Percentiles rank a stretch among this genome's conserved stretches.
Conservation (phyloP, 805 yeast species). For the Scheffersomyces coipomensis region DNA sequence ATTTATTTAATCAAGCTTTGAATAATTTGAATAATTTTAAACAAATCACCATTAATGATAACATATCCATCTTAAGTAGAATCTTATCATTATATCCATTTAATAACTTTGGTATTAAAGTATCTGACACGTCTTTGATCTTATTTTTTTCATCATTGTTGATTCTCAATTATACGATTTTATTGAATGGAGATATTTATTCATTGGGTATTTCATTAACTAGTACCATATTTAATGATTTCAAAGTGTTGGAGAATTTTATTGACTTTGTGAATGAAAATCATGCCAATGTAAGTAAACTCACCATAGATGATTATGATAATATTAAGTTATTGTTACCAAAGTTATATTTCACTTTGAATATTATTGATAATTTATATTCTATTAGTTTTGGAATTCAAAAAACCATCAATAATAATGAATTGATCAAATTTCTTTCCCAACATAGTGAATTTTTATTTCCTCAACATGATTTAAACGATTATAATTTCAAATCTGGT, state of each 20-base stretch:
- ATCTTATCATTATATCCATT: conserved; percentile 36
- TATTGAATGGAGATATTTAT: conserved; percentile 59
- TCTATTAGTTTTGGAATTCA: conserved; percentile 34
- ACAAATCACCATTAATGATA: conserved; percentile 28
- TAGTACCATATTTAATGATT: conserved; percentile 56
- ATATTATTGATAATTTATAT: conserved; percentile 35
- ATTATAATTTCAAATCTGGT: conserved; percentile 4
- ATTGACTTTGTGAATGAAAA: conserved; percentile 36
- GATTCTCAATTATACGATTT: conserved; percentile 52
- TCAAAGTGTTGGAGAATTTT: conserved; percentile 47
- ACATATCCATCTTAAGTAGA: conserved; percentile 32
- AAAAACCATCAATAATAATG: conserved; percentile 13
- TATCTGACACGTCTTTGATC: conserved; percentile 24
- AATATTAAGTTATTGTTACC: conserved; percentile 28
- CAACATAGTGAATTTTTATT: background rate
- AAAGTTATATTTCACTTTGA: conserved; percentile 48
- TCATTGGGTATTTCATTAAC: conserved; percentile 56
- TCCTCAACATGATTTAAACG: conserved; percentile 1
- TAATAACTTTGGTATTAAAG: conserved; percentile 14
- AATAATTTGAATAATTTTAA: conserved; percentile 37
- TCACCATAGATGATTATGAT: conserved; percentile 15
- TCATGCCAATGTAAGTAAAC: conserved; percentile 2
- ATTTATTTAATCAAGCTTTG: conserved; percentile 41
- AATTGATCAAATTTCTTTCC: background rate
- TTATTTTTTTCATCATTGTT: conserved; percentile 30